Percentiles rank a stretch among this genome's conserved stretches.
These are phyloP conservation scores for Saccharomycopsis babjevae DNA, from an alignment of 805 yeast species.

Conservation along the genomic window DNA sequence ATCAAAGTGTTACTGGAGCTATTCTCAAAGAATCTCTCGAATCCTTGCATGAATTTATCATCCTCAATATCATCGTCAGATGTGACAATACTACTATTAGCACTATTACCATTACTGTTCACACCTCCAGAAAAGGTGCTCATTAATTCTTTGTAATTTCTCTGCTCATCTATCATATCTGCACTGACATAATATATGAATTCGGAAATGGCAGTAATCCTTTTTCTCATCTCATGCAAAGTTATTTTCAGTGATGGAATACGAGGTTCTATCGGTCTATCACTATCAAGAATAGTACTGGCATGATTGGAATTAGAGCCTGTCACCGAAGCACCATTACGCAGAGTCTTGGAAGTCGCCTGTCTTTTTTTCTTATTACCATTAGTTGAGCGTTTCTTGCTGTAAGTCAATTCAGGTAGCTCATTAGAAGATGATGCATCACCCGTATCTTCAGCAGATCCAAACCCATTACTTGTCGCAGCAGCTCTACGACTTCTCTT, in stretches of 20 bases:
- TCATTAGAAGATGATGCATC: background rate
- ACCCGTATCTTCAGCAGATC: background rate
- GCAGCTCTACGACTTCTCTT: slow-evolving; percentile 8
- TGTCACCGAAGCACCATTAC: background rate
- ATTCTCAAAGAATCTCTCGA: slow-evolving; percentile 26
- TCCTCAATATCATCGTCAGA: slow-evolving; percentile 21
- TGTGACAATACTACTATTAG: slow-evolving; percentile 1
- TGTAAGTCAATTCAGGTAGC: background rate
- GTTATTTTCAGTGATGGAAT: slow-evolving; percentile 68
- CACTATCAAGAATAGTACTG: slow-evolving; percentile 20
- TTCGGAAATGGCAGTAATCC: slow-evolving; percentile 85
- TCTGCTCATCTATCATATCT: slow-evolving; percentile 68
- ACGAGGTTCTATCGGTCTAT: slow-evolving; percentile 74
- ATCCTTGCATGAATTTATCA: slow-evolving; percentile 18
- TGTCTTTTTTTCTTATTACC: slow-evolving; percentile 3
- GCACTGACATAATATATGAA: slow-evolving; percentile 41
- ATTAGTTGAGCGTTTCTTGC: background rate
- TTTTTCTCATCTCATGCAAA: slow-evolving; percentile 72
- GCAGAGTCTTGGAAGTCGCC: background rate
- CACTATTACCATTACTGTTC: slow-evolving; percentile 13
- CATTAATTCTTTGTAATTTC: slow-evolving; percentile 29
- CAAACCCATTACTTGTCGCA: background rate
- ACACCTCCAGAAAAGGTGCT: slow-evolving; percentile 13
- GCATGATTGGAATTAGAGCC: background rate
- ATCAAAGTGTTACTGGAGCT: slow-evolving; percentile 50